A percentile compares a stretch with the other conserved stretches of the same genome.
Evolutionary conservation across 495 filamentous ascomycete species (phyloP).

Genomic region (Durotheca rogersii): DNA sequence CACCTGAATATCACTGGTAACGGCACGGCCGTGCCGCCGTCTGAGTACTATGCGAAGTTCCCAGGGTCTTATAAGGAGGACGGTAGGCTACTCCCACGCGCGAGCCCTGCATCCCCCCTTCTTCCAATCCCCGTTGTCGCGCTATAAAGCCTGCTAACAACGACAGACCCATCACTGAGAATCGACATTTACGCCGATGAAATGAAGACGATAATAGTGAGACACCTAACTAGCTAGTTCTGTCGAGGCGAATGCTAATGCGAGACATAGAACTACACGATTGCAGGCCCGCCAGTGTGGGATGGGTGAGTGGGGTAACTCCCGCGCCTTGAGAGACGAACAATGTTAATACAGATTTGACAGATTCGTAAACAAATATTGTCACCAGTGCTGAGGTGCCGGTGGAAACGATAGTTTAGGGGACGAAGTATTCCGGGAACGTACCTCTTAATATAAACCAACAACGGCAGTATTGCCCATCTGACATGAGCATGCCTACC

Average conservation of each 20-base stretch:
- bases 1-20: conserved; percentile 52
- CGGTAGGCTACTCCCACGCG: conserved; percentile 37
- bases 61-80: conserved; percentile 52
- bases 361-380: conserved; percentile 38
- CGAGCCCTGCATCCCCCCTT: neutral
- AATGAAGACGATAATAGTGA: conserved; percentile 38
- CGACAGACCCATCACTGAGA: conserved; percentile 50
- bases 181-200: conserved; percentile 51
- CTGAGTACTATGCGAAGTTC: conserved; percentile 48
- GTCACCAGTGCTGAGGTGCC: conserved; percentile 23
- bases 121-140: neutral
- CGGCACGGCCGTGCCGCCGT: conserved; percentile 42
- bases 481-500: no score
- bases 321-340: neutral
- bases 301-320: conserved; percentile 35
- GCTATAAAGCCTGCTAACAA: conserved; percentile 25
- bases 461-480: no score
- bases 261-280: conserved; percentile 41
- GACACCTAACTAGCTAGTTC: neutral
- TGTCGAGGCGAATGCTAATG: conserved; percentile 12
- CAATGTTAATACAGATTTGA: conserved; percentile 14
- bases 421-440: no score
- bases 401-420: no score
- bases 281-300: conserved; percentile 50
- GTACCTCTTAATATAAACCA: no score